Conservation (phyloP, 768 basidiomycete species). For the Boletales sp. region DNA sequence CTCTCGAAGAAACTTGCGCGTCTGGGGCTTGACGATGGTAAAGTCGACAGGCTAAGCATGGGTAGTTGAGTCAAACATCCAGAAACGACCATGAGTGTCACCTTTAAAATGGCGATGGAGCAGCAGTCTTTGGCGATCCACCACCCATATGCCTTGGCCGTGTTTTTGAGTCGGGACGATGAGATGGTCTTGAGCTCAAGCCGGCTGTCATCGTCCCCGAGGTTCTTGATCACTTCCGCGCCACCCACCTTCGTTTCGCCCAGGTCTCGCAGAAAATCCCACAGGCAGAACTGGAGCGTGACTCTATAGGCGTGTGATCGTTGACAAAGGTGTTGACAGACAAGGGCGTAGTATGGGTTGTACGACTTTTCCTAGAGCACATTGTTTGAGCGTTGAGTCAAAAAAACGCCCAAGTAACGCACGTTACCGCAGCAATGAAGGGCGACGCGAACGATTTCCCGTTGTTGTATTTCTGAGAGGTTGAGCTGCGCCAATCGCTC, state of each 20-base stretch:
- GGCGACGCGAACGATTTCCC: constrained; percentile 90
- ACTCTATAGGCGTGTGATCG: constrained; percentile 82
- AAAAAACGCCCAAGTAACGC: constrained; percentile 17
- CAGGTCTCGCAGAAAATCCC: constrained; percentile 94
- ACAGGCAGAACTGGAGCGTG: constrained; percentile 91
- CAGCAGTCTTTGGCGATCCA: constrained; percentile 85
- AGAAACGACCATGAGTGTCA: constrained; percentile 27
- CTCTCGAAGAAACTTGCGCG: constrained; percentile 63
- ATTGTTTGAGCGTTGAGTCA: not conserved
- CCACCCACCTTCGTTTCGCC: constrained; percentile 84
- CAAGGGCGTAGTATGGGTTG: constrained; percentile 94
- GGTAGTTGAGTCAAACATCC: not conserved
- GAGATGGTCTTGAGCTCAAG: constrained; percentile 54
- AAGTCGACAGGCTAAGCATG: constrained; percentile 79
- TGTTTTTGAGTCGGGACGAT: constrained; percentile 56
- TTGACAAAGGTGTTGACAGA: constrained; percentile 78
- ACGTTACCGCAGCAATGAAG: constrained; percentile 93
- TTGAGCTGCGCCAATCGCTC: constrained; percentile 83
- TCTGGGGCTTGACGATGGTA: constrained; percentile 60
- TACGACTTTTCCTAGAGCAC: constrained; percentile 70
- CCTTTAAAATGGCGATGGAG: constrained; percentile 79
- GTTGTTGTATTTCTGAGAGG: constrained; percentile 85
- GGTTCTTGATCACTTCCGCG: constrained; percentile 65
- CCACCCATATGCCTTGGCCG: constrained; percentile 89
- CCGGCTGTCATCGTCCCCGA: constrained; percentile 40